Evolutionary conservation across 1,284 basidiomycete genomes (phyloP).

Genomic region (Psilocybe mexicana): DNA sequence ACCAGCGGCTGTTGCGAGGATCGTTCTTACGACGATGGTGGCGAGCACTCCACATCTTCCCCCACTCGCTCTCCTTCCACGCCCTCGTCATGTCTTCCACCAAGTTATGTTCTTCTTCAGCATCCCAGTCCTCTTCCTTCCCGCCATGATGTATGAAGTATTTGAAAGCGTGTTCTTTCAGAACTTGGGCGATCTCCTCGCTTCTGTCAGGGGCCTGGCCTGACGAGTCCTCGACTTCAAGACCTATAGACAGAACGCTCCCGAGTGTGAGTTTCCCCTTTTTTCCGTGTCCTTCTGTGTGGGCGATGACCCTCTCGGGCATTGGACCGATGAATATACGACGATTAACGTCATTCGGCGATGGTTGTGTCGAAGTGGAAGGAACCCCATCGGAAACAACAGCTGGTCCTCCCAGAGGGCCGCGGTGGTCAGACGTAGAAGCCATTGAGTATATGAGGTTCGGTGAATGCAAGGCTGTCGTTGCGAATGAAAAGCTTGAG

Average conservation of each 20-base stretch:
- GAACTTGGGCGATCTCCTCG: conserved; percentile 44
- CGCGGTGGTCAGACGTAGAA: conserved; percentile 43
- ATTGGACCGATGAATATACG: conserved; percentile 66
- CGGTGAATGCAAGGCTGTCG: conserved; percentile 14
- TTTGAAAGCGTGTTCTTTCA: conserved; percentile 58
- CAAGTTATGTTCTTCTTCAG: conserved; percentile 48
- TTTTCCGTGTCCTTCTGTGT: conserved; percentile 33
- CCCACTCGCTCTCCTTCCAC: conserved; percentile 74
- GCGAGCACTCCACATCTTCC: conserved; percentile 41
- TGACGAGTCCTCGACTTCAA: conserved; percentile 6
- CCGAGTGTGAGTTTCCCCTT: conserved; percentile 27
- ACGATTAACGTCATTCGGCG: conserved; percentile 22
- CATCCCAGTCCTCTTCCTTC: conserved; percentile 63
- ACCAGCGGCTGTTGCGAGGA: conserved; percentile 48
- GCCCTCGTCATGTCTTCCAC: conserved; percentile 56
- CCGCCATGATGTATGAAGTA: conserved; percentile 68
- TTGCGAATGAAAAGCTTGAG: no score
- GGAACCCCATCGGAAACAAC: no score
- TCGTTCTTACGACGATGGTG: conserved; percentile 29
- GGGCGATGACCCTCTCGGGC: conserved; percentile 53
- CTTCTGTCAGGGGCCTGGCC: conserved; percentile 26
- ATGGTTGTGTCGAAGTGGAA: conserved; percentile 34
- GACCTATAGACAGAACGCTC: conserved; percentile 23
- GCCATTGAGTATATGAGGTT: conserved; percentile 35
- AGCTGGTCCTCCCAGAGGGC: conserved; percentile 24